These are phyloP conservation scores for Emiliania huxleyi DNA, from an alignment of 78 protist species.

Conservation along the genomic window DNA sequence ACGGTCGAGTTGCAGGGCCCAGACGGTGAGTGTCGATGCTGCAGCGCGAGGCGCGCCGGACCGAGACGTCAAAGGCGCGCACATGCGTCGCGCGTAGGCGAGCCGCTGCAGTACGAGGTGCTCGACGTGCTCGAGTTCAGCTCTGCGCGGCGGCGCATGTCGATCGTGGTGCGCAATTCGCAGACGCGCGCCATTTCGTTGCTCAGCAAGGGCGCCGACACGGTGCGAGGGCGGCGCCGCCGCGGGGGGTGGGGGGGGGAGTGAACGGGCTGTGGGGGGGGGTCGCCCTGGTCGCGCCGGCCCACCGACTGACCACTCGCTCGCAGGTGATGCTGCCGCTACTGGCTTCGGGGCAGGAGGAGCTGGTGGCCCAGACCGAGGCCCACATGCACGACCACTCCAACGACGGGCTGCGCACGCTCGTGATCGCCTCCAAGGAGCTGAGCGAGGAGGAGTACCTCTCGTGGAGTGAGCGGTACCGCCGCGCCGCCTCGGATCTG, in stretches of 20 bases:
- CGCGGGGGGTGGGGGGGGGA: no score
- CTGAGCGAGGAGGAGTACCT: slow-evolving; percentile 59
- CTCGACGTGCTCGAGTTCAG: slow-evolving; percentile 69
- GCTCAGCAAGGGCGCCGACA: slow-evolving; percentile 86
- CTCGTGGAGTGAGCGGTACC: slow-evolving; percentile 31
- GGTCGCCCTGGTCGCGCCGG: no score
- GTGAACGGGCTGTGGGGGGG: no score
- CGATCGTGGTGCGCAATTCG: slow-evolving; percentile 60
- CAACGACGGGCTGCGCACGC: background rate
- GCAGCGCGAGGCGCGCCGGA: no score
- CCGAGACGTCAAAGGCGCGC: no score
- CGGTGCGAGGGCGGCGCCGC: no score
- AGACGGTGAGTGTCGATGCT: no score
- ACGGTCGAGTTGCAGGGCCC: background rate
- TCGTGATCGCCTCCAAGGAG: slow-evolving; percentile 66
- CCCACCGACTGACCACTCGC: no score
- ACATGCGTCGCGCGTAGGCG: no score
- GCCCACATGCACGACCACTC: background rate
- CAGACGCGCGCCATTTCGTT: slow-evolving; percentile 38
- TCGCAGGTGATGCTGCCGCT: background rate
- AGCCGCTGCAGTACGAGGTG: slow-evolving; percentile 31
- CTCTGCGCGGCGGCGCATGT: slow-evolving; percentile 77
- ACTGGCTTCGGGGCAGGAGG: background rate
- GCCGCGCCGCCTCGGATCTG: slow-evolving; percentile 14
- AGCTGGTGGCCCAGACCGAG: background rate